A percentile compares a stretch with the other conserved stretches of the same genome.
These are phyloP conservation scores for Fusarium goolgardi DNA, from an alignment of 2,329 filamentous ascomycete species.

Conservation along the genomic window DNA sequence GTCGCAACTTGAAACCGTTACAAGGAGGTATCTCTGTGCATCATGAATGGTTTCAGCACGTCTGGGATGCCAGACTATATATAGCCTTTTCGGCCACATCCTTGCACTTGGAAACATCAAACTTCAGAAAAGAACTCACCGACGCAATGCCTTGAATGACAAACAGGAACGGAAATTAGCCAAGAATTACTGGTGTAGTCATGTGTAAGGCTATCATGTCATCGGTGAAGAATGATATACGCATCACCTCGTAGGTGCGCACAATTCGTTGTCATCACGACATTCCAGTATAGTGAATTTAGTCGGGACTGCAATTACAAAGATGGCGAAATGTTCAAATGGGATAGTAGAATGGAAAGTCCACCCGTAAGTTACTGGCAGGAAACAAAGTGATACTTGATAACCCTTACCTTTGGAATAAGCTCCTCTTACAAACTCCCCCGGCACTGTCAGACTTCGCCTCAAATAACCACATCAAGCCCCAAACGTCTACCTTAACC, in stretches of 20 bases:
- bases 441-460: slow-evolving; percentile 69
- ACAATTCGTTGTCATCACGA: not conserved
- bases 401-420: not conserved
- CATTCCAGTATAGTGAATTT: not conserved
- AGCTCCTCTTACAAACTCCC: slow-evolving; percentile 39
- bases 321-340: too few species aligned
- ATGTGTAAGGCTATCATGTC: not conserved
- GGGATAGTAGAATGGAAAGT: not conserved
- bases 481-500: slow-evolving; percentile 72
- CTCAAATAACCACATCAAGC: slow-evolving; percentile 71
- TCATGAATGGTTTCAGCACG: slow-evolving; percentile 23
- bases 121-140: not conserved
- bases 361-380: not conserved
- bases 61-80: not conserved
- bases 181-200: not conserved
- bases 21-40: slow-evolving; percentile 21
- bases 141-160: not conserved
- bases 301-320: not conserved
- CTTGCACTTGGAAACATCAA: not conserved
- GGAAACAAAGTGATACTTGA: not conserved
- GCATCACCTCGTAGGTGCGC: not conserved
- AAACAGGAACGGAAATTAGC: not conserved
- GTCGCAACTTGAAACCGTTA: not conserved
- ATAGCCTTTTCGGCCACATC: not conserved
- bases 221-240: not conserved